A percentile compares a stretch with the other conserved stretches of the same genome.
phyloP scores from a whole-genome alignment of 257 asterid species.

The Cynanchum wilfordii region DNA sequence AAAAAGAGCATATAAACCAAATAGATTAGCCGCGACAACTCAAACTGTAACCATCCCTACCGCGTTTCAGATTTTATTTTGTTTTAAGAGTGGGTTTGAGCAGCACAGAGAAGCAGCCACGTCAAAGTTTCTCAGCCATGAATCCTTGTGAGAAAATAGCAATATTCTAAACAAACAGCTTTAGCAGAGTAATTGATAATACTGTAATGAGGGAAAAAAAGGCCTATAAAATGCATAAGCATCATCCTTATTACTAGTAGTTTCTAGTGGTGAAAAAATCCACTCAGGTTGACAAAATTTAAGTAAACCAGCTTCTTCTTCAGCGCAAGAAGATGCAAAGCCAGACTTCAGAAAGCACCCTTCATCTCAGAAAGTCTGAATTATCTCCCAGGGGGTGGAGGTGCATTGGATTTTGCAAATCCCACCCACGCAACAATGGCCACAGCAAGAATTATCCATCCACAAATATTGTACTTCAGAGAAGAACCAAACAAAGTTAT shows the following conservation, averaged over 20 bases:
- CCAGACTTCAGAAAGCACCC: conserved; percentile 8
- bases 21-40: too few species aligned
- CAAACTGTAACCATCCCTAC: too few species aligned
- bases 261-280: background rate
- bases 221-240: background rate
- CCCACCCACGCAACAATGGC: conserved; percentile 67
- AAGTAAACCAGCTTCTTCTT: background rate
- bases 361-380: conserved; percentile 4
- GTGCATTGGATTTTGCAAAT: conserved; percentile 43
- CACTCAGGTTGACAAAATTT: background rate
- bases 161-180: background rate
- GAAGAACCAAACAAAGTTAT: background rate
- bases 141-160: background rate
- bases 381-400: conserved; percentile 47
- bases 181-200: background rate
- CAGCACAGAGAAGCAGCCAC: background rate
- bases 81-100: too few species aligned
- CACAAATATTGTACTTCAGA: conserved; percentile 49
- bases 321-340: background rate
- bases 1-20: too few species aligned
- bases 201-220: background rate
- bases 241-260: background rate
- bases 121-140: background rate
- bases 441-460: conserved; percentile 67
- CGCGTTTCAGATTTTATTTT: too few species aligned